Evolutionary conservation across 176 grass and related monocot genomes (phyloP), one percentile per base, ranked within the genome.

Genomic region (Oryza nivara): DNA sequence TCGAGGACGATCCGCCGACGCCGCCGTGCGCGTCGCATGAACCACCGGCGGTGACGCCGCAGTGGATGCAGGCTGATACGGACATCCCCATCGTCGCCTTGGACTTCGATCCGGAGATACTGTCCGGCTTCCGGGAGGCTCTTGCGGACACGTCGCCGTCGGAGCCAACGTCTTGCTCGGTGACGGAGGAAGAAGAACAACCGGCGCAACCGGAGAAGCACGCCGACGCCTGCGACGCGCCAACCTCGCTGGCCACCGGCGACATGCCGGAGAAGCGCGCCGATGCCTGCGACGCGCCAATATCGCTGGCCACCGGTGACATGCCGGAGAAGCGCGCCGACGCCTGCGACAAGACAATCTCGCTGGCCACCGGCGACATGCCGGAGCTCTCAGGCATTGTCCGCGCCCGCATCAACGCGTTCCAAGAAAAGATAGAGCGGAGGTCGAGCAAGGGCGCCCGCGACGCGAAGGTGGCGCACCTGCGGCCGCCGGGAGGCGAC

Each of bases 111-210:
- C 77, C 81, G n/a, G 85, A 88, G 74, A 89, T 93, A 26, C 45
- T 89, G 26, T 91, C 94, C 41, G 64, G 81, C 20, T 91, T 93
- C 76, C 76, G 85, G n/a, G 70, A 92, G 46, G 89, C 94, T 75
- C 67, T 93, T 11, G 81, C 72, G 19, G 74, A 84, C 46, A 80
- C 67, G 40, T 23, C 73, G 28, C 88, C 85, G 58, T 83, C 77
- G 26, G 68, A 60, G 28, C 66, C 72, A 19, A 43, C 61, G 1
- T 28, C 11, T 6, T 19, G 11, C 76, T 85, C 72, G 7, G 4
- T 66, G 25, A 16, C 64, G 13, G 73, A 65, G 20, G 32, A 82
- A n/a, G 78, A 86, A 48, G 70, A 86, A 49, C 65, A 54, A 17
- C 48, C 75, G 1, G 34, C 26, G 30, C 41, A 45, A 67, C 30